Conservation (phyloP, 2,329 filamentous ascomycete species). For the Huntiella moniliformis region DNA sequence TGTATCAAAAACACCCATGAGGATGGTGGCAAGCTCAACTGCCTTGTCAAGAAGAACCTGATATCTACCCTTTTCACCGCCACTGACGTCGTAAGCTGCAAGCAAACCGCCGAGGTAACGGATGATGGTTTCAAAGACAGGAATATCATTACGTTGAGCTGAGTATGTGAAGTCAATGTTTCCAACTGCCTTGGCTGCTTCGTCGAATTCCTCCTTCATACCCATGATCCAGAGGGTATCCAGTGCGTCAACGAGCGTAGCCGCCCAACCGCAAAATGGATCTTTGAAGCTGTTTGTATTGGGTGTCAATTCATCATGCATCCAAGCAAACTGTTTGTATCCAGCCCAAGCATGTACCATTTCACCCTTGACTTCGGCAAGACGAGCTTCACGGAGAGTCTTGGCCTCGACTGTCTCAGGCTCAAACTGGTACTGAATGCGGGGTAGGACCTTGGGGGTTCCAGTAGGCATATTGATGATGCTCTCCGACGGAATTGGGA, state of each 20-base stretch:
- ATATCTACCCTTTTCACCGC: constrained; percentile 35
- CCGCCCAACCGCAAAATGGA: constrained; percentile 83
- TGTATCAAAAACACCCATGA: constrained; percentile 75
- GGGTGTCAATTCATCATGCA: constrained; percentile 71
- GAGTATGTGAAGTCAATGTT: constrained; percentile 71
- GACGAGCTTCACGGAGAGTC: constrained; percentile 43
- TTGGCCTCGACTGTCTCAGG: constrained; percentile 42
- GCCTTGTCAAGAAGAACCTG: constrained; percentile 57
- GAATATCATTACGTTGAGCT: constrained; percentile 43
- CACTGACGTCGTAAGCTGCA: constrained; percentile 72
- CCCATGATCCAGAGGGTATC: constrained; percentile 83
- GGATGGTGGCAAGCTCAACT: constrained; percentile 56
- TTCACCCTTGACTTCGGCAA: constrained; percentile 49
- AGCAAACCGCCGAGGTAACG: constrained; percentile 76
- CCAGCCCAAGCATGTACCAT: constrained; percentile 65
- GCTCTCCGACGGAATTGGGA: constrained; percentile 51
- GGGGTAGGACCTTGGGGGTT: constrained; percentile 49
- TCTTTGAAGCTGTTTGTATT: constrained; percentile 49
- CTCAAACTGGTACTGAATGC: constrained; percentile 57
- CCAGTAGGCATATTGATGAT: constrained; percentile 61
- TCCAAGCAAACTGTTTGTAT: constrained; percentile 64
- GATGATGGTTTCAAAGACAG: constrained; percentile 86
- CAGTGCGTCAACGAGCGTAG: constrained; percentile 64
- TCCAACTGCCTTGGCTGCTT: constrained; percentile 49
- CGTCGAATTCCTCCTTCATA: constrained; percentile 58